Evolutionary conservation across 1,139 yeast genomes (phyloP).

Genomic region (Debaryomyces udenii): DNA sequence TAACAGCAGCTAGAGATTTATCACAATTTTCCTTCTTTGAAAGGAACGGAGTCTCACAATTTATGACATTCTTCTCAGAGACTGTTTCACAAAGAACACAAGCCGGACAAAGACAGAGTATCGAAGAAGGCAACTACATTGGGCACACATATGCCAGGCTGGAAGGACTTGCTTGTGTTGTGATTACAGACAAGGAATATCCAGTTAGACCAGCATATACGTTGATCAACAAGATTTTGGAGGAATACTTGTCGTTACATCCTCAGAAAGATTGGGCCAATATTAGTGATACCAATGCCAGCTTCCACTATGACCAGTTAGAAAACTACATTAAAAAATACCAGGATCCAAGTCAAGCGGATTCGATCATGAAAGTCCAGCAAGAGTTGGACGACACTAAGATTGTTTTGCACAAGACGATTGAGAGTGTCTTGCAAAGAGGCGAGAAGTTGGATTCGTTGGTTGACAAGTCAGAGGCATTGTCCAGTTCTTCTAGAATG

Average conservation of each 20-base stretch:
- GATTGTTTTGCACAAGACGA: slow-evolving; percentile 93
- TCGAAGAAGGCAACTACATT: slow-evolving; percentile 87
- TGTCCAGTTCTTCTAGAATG: slow-evolving; percentile 86
- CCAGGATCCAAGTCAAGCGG: slow-evolving; percentile 97
- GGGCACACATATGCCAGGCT: slow-evolving; percentile 91
- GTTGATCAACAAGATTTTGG: slow-evolving; percentile 83
- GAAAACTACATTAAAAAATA: slow-evolving; percentile 76
- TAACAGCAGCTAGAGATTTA: slow-evolving; percentile 80
- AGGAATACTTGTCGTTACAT: slow-evolving; percentile 84
- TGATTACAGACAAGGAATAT: slow-evolving; percentile 92
- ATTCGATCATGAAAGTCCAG: slow-evolving; percentile 94
- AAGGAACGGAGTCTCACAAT: slow-evolving; percentile 75
- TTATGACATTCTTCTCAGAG: slow-evolving; percentile 91
- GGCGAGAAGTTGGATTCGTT: slow-evolving; percentile 94
- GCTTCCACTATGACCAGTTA: slow-evolving; percentile 61
- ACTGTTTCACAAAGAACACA: slow-evolving; percentile 89
- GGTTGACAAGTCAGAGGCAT: slow-evolving; percentile 93
- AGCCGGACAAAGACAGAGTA: slow-evolving; percentile 90
- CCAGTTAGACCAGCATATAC: slow-evolving; percentile 98
- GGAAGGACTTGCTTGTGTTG: slow-evolving; percentile 92
- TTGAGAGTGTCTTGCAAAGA: slow-evolving; percentile 90
- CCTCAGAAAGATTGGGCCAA: slow-evolving; percentile 73
- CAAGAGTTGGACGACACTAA: slow-evolving; percentile 97
- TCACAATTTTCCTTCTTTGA: slow-evolving; percentile 88
- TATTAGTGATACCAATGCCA: slow-evolving; percentile 51